These are phyloP conservation scores for Solanum acaule DNA, from an alignment of 257 asterid genomes.

Conservation along the genomic window DNA sequence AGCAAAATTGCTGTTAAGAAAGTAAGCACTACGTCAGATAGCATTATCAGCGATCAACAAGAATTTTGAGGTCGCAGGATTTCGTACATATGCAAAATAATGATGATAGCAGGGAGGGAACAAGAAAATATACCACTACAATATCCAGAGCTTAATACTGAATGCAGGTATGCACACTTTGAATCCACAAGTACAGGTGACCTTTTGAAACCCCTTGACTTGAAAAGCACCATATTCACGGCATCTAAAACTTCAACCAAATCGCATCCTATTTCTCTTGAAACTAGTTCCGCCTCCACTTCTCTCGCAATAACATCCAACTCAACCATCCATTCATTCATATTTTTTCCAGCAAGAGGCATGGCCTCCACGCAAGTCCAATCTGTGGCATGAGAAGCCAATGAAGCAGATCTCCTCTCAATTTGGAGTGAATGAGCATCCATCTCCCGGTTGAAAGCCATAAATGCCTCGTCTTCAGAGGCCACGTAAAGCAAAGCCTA, in stretches of 20 bases:
- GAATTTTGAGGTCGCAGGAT: neutral
- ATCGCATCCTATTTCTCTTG: conserved; percentile 79
- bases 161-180: conserved; percentile 75
- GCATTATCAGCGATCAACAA: neutral
- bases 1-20: conserved; percentile 72
- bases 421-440: conserved; percentile 44
- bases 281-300: conserved; percentile 79
- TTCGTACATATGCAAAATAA: neutral
- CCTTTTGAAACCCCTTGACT: conserved; percentile 73
- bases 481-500: conserved; percentile 84
- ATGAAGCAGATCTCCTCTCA: conserved; percentile 40
- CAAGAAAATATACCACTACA: conserved; percentile 58
- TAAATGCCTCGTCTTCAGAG: conserved; percentile 76
- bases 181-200: conserved; percentile 62
- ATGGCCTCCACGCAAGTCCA: conserved; percentile 52
- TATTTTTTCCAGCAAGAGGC: conserved; percentile 71
- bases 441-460: conserved; percentile 60
- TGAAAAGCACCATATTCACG: conserved; percentile 69
- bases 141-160: conserved; percentile 61
- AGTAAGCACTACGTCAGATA: conserved; percentile 5
- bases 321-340: conserved; percentile 70
- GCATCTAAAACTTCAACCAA: conserved; percentile 77
- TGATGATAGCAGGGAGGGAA: neutral
- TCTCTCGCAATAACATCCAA: conserved; percentile 70
- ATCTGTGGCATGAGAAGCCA: conserved; percentile 20